phyloP scores from a whole-genome alignment of 1,284 basidiomycete species.

The Leccinum proliferum region DNA sequence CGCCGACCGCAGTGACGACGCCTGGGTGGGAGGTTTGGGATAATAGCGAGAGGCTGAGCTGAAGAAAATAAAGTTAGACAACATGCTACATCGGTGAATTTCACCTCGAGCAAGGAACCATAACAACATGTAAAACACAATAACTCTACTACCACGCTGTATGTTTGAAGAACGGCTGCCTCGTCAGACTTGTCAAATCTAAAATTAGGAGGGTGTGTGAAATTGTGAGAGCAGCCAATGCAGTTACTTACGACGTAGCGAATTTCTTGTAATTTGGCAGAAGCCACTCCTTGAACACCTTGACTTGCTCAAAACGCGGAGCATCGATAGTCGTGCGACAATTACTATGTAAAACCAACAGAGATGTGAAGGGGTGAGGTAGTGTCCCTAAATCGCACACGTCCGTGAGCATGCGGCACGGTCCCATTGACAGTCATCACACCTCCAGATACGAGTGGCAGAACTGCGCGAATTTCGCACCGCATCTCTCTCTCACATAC shows the following conservation, averaged over 20 bases:
- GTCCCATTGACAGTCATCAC: constrained; percentile 7
- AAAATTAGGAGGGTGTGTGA: neutral
- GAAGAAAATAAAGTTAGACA: constrained; percentile 7
- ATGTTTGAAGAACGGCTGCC: constrained; percentile 41
- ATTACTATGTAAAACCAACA: constrained; percentile 35
- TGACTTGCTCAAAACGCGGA: constrained; percentile 65
- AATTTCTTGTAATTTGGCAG: constrained; percentile 56
- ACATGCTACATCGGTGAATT: constrained; percentile 11
- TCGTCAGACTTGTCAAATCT: constrained; percentile 27
- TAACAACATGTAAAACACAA: constrained; percentile 60
- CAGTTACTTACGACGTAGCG: constrained; percentile 32
- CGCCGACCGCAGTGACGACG: constrained; percentile 54
- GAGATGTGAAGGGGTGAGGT: constrained; percentile 28
- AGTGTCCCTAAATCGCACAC: constrained; percentile 25
- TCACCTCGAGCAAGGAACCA: constrained; percentile 61
- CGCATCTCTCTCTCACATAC: constrained; percentile 61
- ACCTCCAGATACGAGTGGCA: constrained; percentile 70
- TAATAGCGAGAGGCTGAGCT: constrained; percentile 59
- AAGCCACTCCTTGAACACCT: constrained; percentile 64
- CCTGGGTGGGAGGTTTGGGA: constrained; percentile 45
- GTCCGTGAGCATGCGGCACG: neutral
- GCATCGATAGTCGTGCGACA: constrained; percentile 46
- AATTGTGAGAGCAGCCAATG: neutral
- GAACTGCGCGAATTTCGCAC: constrained; percentile 54
- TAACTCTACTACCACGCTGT: constrained; percentile 52